phyloP scores from a whole-genome alignment of 768 basidiomycete species.

The Tylopilus plumbeoviolaceoides region DNA sequence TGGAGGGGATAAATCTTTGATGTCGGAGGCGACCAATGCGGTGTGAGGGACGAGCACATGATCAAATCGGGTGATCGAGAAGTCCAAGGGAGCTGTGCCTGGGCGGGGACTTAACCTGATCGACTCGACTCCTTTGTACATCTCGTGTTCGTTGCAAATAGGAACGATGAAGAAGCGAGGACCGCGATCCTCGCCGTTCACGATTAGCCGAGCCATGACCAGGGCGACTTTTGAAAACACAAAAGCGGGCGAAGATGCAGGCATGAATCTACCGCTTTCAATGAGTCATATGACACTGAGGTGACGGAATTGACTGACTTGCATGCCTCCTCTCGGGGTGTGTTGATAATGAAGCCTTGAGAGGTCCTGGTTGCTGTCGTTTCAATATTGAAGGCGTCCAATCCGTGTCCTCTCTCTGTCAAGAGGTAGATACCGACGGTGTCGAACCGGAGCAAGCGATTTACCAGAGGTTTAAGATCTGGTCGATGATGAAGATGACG shows the following conservation, averaged over 20 bases:
- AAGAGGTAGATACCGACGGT: conserved; percentile 51
- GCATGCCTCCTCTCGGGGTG: conserved; percentile 53
- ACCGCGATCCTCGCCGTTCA: conserved; percentile 48
- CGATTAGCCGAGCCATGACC: conserved; percentile 53
- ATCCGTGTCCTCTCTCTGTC: conserved; percentile 54
- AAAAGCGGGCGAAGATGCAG: conserved; percentile 50
- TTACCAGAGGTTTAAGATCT: conserved; percentile 46
- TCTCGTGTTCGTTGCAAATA: conserved; percentile 48
- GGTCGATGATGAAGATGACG: conserved; percentile 45
- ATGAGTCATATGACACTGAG: background rate
- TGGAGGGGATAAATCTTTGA: conserved; percentile 38
- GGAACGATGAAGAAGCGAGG: conserved; percentile 53
- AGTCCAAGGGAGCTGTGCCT: conserved; percentile 53
- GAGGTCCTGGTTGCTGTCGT: conserved; percentile 52
- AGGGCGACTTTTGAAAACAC: conserved; percentile 51
- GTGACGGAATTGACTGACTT: conserved; percentile 37
- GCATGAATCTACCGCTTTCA: conserved; percentile 47
- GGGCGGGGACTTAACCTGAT: conserved; percentile 47
- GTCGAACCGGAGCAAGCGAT: conserved; percentile 49
- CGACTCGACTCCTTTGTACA: conserved; percentile 50
- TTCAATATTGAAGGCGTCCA: conserved; percentile 60
- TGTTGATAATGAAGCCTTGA: conserved; percentile 51
- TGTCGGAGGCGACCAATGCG: conserved; percentile 46
- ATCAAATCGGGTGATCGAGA: conserved; percentile 54
- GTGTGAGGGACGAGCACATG: conserved; percentile 45